Evolutionary conservation across 495 filamentous ascomycete species (phyloP).

Genomic region (Glonium stellatum): DNA sequence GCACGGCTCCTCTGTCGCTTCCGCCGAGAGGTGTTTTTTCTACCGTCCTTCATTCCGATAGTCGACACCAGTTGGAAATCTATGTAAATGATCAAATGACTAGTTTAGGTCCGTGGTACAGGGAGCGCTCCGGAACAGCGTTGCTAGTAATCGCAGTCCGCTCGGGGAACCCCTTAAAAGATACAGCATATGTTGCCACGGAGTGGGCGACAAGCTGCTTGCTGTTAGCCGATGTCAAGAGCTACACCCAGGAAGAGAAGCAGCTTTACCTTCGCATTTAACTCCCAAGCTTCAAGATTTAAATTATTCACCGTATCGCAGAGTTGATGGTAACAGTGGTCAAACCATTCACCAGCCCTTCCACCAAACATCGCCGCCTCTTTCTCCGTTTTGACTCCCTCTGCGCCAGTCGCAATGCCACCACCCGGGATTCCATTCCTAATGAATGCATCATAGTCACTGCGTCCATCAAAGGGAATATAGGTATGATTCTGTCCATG

Average conservation of each 20-base stretch:
- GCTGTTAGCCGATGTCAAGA: background rate
- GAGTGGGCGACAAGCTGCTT: constrained; percentile 49
- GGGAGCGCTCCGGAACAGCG: background rate
- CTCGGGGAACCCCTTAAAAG: constrained; percentile 44
- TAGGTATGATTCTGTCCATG: constrained; percentile 42
- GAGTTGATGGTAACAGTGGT: constrained; percentile 56
- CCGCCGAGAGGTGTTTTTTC: background rate
- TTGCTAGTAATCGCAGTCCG: background rate
- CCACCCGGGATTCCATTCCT: constrained; percentile 56
- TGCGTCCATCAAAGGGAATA: constrained; percentile 56
- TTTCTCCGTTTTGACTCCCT: constrained; percentile 55
- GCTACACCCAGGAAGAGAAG: background rate
- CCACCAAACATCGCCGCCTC: constrained; percentile 57
- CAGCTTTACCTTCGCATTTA: constrained; percentile 47
- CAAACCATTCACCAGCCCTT: constrained; percentile 51
- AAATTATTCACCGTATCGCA: constrained; percentile 57
- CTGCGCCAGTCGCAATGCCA: constrained; percentile 65
- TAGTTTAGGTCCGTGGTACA: constrained; percentile 20
- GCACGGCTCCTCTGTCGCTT: no score
- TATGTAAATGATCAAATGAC: constrained; percentile 9
- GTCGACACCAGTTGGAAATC: background rate
- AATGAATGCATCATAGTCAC: constrained; percentile 65
- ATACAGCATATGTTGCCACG: constrained; percentile 57
- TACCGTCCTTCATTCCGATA: background rate
- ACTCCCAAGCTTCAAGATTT: constrained; percentile 51